Percentiles rank a stretch among this genome's conserved stretches.
These are phyloP conservation scores for Akanthomyces uredinophilus DNA, from an alignment of 2,329 filamentous ascomycete species.

Conservation along the genomic window DNA sequence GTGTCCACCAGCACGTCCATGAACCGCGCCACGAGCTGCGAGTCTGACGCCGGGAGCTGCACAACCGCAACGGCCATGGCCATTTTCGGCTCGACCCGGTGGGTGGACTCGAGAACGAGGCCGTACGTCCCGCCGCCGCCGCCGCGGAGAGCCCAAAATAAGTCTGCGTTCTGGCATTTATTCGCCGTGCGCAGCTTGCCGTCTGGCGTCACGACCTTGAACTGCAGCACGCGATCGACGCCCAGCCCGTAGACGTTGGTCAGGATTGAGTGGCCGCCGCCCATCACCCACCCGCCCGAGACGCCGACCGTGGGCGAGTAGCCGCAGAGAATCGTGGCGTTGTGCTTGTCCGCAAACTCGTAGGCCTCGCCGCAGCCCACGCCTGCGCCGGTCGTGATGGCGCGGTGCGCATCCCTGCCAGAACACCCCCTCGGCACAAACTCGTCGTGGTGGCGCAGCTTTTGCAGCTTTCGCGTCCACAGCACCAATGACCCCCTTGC, in stretches of 20 bases:
- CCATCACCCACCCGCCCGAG: constrained; percentile 10
- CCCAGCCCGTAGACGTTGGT: constrained; percentile 46
- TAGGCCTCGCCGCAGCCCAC: constrained; percentile 14
- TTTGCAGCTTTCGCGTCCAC: constrained; percentile 13
- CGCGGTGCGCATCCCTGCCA: background rate
- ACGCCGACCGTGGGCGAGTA: constrained; percentile 15
- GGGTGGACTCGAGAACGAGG: background rate
- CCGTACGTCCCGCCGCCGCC: constrained; percentile 24
- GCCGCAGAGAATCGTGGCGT: constrained; percentile 12
- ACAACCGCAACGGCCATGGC: background rate
- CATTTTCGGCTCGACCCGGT: background rate
- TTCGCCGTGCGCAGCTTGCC: constrained; percentile 42
- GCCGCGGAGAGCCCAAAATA: constrained; percentile 56
- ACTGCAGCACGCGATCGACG: constrained; percentile 50
- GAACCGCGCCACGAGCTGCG: background rate
- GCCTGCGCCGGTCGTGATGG: constrained; percentile 13
- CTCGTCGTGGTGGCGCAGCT: background rate
- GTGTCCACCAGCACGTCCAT: constrained; percentile 17
- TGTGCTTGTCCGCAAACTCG: constrained; percentile 6
- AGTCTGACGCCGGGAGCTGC: background rate
- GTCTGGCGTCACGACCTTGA: constrained; percentile 44
- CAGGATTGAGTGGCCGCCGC: constrained; percentile 43
- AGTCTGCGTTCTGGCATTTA: constrained; percentile 43
- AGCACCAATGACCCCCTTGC: constrained; percentile 4
- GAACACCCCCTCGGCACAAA: constrained; percentile 2